phyloP scores from a whole-genome alignment of 768 basidiomycete species.

The Pulveroboletus sp. region DNA sequence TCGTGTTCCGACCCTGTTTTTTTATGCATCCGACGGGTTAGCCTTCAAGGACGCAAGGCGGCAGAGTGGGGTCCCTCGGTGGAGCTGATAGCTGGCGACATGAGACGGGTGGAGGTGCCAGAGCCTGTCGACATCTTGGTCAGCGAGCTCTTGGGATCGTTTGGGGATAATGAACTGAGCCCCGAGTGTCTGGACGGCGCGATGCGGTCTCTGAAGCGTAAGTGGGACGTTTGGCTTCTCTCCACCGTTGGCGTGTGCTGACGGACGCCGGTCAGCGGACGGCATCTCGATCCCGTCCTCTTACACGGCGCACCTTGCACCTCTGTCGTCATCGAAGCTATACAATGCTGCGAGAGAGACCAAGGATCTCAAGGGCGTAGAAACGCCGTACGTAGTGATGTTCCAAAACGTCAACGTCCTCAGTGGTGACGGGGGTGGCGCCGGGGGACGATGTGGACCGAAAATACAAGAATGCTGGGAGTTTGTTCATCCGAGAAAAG shows the following conservation, averaged over 20 bases:
- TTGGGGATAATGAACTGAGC: conserved; percentile 97
- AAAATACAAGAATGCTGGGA: conserved; percentile 95
- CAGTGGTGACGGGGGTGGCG: conserved; percentile 64
- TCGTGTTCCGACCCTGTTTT: conserved; percentile 2
- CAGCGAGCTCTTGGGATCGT: conserved; percentile 93
- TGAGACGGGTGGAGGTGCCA: conserved; percentile 79
- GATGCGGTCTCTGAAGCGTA: conserved; percentile 87
- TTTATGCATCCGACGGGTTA: conserved; percentile 31
- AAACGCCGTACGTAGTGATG: conserved; percentile 99
- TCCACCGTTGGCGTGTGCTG: conserved; percentile 7
- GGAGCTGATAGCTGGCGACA: conserved; percentile 87
- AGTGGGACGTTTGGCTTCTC: conserved; percentile 1
- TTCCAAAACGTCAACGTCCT: conserved; percentile 90
- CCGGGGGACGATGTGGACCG: conserved; percentile 66
- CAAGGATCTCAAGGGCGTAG: conserved; percentile 67
- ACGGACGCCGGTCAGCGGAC: conserved; percentile 48
- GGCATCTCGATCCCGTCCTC: conserved; percentile 96
- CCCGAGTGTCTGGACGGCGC: conserved; percentile 98
- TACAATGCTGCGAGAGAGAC: conserved; percentile 72
- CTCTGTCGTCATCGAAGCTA: conserved; percentile 89
- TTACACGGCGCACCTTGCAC: conserved; percentile 92
- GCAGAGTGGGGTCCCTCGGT: conserved; percentile 83
- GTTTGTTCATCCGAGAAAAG: conserved; percentile 88
- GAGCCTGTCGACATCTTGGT: conserved; percentile 90
- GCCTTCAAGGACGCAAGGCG: conserved; percentile 77